These are phyloP conservation scores for Ustilaginoidea virens DNA, from an alignment of 2,329 filamentous ascomycete genomes.

Conservation along the genomic window DNA sequence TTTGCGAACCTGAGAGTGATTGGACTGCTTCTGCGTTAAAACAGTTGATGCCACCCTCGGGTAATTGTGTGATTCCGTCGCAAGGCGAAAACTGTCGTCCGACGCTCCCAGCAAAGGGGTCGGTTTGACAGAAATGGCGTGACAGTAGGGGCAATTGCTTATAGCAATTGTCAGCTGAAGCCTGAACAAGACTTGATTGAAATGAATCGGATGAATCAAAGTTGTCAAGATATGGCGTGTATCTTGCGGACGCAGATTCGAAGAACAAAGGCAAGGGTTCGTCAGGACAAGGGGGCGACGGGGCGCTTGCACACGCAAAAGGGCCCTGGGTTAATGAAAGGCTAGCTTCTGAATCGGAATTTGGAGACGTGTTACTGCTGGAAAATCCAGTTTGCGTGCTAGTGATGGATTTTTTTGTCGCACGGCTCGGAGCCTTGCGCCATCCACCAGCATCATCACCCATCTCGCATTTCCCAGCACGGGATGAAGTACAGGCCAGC, in stretches of 20 bases:
- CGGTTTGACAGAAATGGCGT: background rate
- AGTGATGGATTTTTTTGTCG: too few species aligned
- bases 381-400: too few species aligned
- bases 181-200: background rate
- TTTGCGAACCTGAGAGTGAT: too few species aligned
- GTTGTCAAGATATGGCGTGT: background rate
- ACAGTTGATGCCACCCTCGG: too few species aligned
- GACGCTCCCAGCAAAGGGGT: background rate
- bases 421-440: background rate
- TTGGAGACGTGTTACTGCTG: background rate
- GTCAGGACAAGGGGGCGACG: conserved; percentile 1
- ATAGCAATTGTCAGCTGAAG: background rate
- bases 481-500: conserved; percentile 1
- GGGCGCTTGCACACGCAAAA: background rate
- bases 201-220: background rate
- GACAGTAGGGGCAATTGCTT: background rate
- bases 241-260: background rate
- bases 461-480: background rate
- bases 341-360: background rate
- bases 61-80: too few species aligned
- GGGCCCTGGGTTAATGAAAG: background rate
- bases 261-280: conserved; percentile 1
- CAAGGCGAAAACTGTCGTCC: too few species aligned
- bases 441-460: background rate
- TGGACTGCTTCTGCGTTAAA: too few species aligned